Evolutionary conservation across 352 stramenopile genomes (phyloP).

Genomic region (Phytophthora kernoviae): DNA sequence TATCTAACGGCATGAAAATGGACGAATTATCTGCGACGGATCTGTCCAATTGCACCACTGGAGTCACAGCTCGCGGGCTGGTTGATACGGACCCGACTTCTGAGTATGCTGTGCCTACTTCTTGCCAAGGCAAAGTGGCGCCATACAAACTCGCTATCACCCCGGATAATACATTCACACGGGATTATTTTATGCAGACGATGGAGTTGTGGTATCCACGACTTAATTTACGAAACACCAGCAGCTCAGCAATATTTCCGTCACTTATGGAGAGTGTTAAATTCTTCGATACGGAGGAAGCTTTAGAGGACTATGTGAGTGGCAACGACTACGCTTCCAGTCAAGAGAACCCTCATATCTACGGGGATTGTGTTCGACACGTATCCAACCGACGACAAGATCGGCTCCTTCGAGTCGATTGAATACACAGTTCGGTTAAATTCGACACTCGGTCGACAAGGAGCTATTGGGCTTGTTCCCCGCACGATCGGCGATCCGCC

Average conservation of each 20-base stretch:
- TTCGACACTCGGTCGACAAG: slow-evolving; percentile 33
- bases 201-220: slow-evolving; percentile 65
- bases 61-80: slow-evolving; percentile 32
- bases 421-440: slow-evolving; percentile 62
- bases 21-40: slow-evolving; percentile 42
- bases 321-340: slow-evolving; percentile 53
- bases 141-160: slow-evolving; percentile 69
- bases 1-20: slow-evolving; percentile 41
- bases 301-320: slow-evolving; percentile 56
- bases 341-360: slow-evolving; percentile 57
- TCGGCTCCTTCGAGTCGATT: slow-evolving; percentile 41
- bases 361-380: slow-evolving; percentile 69
- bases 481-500: slow-evolving; percentile 31
- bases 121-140: slow-evolving; percentile 42
- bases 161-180: slow-evolving; percentile 65
- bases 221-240: slow-evolving; percentile 29
- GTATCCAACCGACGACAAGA: slow-evolving; percentile 31
- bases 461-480: slow-evolving; percentile 21
- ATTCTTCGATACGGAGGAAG: slow-evolving; percentile 58
- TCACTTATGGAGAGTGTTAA: slow-evolving; percentile 61
- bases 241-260: slow-evolving; percentile 38
- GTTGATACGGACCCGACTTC: slow-evolving; percentile 45
- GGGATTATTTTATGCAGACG: slow-evolving; percentile 68
- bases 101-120: slow-evolving; percentile 35
- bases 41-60: slow-evolving; percentile 31